Conservation (phyloP, 495 filamentous ascomycete genomes). For the Bathelium albidoporum region DNA sequence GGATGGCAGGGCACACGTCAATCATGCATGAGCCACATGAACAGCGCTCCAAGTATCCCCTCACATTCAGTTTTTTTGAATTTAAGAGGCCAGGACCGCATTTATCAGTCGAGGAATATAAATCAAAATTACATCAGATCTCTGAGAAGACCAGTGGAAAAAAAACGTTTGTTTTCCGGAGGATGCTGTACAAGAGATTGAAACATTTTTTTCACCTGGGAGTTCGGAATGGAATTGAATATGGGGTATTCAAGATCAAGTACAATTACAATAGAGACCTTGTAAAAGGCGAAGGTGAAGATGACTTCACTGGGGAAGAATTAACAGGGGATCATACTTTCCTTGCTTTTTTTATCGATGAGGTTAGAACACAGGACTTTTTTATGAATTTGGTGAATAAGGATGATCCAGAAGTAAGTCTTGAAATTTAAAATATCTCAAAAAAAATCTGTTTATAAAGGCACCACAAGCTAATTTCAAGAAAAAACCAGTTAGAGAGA, state of each 20-base stretch:
- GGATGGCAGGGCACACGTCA: neutral
- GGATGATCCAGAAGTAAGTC: neutral
- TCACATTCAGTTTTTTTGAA: neutral
- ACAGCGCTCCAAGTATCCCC: neutral
- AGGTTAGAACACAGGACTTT: neutral
- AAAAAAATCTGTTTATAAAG: neutral
- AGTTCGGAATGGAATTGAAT: conserved; percentile 1
- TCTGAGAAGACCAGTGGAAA: neutral
- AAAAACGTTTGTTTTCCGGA: neutral
- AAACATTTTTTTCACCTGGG: neutral
- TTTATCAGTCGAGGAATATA: neutral
- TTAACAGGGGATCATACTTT: neutral
- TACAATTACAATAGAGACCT: neutral
- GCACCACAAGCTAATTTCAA: neutral
- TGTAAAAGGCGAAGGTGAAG: neutral
- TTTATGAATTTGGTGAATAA: neutral
- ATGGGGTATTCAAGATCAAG: neutral
- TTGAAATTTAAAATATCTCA: neutral
- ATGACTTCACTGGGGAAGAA: no score
- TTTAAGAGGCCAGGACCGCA: neutral
- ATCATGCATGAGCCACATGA: neutral
- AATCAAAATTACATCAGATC: neutral
- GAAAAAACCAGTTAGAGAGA: neutral
- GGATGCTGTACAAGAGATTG: neutral
- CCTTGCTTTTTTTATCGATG: neutral